Percentiles rank a stretch among this genome's conserved stretches.
These are phyloP conservation scores for Mycena metata DNA, from an alignment of 768 basidiomycete species.

Conservation along the genomic window DNA sequence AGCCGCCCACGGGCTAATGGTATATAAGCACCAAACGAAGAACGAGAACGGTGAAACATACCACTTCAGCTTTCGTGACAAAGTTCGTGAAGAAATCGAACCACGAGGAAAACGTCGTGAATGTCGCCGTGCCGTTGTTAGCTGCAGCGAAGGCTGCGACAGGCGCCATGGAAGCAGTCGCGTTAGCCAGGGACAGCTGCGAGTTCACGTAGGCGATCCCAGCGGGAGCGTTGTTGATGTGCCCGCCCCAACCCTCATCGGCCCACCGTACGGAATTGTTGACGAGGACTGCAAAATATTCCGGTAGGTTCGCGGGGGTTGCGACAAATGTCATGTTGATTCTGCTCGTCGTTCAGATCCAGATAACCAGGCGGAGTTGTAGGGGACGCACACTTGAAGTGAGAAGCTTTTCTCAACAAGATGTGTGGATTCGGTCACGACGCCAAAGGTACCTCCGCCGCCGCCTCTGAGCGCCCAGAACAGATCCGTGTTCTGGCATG, in stretches of 20 bases:
- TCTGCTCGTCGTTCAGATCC: neutral
- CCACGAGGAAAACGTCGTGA: slow-evolving; percentile 18
- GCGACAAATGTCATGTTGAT: slow-evolving; percentile 22
- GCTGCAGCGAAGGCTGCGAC: slow-evolving; percentile 5
- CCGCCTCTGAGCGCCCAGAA: slow-evolving; percentile 52
- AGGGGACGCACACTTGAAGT: slow-evolving; percentile 28
- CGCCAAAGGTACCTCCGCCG: slow-evolving; percentile 43
- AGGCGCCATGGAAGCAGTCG: slow-evolving; percentile 13
- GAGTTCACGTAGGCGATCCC: slow-evolving; percentile 27
- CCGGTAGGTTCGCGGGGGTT: neutral
- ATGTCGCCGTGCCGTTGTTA: slow-evolving; percentile 12
- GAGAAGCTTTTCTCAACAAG: slow-evolving; percentile 18
- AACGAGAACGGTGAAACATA: neutral
- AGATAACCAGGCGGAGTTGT: no score
- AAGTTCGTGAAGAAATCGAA: slow-evolving; percentile 4
- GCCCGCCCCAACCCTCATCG: slow-evolving; percentile 29
- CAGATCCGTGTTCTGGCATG: slow-evolving; percentile 51
- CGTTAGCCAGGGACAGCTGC: slow-evolving; percentile 12
- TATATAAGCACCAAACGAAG: neutral
- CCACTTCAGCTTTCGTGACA: slow-evolving; percentile 5
- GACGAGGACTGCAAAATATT: slow-evolving; percentile 19
- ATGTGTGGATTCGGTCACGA: slow-evolving; percentile 37
- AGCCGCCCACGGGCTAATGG: slow-evolving; percentile 13
- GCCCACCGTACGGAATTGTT: slow-evolving; percentile 23
- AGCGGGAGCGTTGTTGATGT: slow-evolving; percentile 10